Percentiles rank a stretch among this genome's conserved stretches.
Conservation (phyloP, 2,329 filamentous ascomycete species). For the Daldinia sp. region DNA sequence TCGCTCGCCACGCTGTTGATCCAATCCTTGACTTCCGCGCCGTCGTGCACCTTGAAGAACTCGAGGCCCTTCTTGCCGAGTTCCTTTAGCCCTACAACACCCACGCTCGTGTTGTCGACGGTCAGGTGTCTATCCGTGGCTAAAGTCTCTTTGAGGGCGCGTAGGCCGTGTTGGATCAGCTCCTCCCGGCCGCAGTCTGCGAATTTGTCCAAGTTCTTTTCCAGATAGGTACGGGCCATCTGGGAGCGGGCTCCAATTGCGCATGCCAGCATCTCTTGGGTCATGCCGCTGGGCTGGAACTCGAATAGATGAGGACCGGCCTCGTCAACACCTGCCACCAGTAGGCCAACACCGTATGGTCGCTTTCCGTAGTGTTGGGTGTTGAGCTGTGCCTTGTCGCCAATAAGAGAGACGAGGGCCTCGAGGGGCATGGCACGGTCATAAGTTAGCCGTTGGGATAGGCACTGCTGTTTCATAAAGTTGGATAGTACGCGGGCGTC, state of each 20-base stretch:
- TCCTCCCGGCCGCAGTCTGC: constrained; percentile 79
- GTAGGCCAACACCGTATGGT: constrained; percentile 91
- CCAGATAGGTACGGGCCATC: constrained; percentile 97
- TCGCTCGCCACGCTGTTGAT: constrained; percentile 76
- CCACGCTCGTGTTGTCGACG: constrained; percentile 94
- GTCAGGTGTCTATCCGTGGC: constrained; percentile 98
- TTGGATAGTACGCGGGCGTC: constrained; percentile 99
- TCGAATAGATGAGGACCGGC: constrained; percentile 96
- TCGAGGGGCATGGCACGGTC: constrained; percentile 91
- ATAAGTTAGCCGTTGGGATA: constrained; percentile 94
- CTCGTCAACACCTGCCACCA: constrained; percentile 94
- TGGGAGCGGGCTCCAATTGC: constrained; percentile 95
- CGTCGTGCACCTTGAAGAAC: constrained; percentile 90
- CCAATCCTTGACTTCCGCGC: constrained; percentile 84
- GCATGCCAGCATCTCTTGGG: constrained; percentile 95
- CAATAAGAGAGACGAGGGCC: constrained; percentile 89
- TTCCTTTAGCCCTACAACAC: constrained; percentile 73
- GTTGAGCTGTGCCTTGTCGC: constrained; percentile 95
- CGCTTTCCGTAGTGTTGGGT: constrained; percentile 97
- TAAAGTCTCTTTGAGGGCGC: constrained; percentile 92
- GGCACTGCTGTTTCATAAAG: constrained; percentile 99
- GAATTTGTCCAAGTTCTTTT: constrained; percentile 89
- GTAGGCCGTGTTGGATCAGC: constrained; percentile 87
- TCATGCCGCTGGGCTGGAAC: constrained; percentile 96
- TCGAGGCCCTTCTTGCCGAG: constrained; percentile 68